phyloP scores from a whole-genome alignment of 495 filamentous ascomycete genomes.

The Pyronema omphalodes region DNA sequence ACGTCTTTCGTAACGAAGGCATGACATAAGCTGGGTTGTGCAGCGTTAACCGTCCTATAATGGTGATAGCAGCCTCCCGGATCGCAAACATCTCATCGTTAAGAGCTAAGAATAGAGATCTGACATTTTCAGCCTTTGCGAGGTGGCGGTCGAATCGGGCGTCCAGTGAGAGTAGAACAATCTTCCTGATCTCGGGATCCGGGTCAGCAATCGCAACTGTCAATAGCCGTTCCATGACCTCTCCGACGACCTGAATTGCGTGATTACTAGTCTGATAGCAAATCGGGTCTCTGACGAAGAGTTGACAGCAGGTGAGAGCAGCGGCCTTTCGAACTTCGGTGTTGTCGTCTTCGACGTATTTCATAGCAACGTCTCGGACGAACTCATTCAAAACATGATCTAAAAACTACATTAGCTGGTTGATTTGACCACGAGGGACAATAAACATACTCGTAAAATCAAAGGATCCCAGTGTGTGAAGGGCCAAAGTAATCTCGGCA shows the following conservation, averaged over 20 bases:
- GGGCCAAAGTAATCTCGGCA: slow-evolving; percentile 72
- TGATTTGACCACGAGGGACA: too few species aligned
- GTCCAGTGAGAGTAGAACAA: slow-evolving; percentile 74
- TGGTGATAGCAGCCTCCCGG: slow-evolving; percentile 82
- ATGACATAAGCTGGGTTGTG: slow-evolving; percentile 96
- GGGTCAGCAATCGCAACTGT: slow-evolving; percentile 87
- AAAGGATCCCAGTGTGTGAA: slow-evolving; percentile 88
- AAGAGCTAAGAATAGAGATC: slow-evolving; percentile 86
- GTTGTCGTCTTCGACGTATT: slow-evolving; percentile 91
- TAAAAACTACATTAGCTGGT: slow-evolving; percentile 10
- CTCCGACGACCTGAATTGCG: slow-evolving; percentile 85
- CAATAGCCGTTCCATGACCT: slow-evolving; percentile 90
- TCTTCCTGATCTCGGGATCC: slow-evolving; percentile 69
- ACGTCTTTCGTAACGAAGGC: slow-evolving; percentile 74
- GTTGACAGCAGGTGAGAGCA: slow-evolving; percentile 89
- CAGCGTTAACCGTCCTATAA: slow-evolving; percentile 79
- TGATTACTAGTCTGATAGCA: slow-evolving; percentile 94
- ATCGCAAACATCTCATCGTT: slow-evolving; percentile 87
- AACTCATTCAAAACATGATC: slow-evolving; percentile 94
- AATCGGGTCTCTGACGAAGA: slow-evolving; percentile 90
- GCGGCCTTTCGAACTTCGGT: slow-evolving; percentile 84
- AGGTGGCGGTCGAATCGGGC: slow-evolving; percentile 88
- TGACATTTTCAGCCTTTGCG: slow-evolving; percentile 86
- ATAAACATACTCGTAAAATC: slow-evolving; percentile 53
- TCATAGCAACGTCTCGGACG: slow-evolving; percentile 92